Conservation (phyloP, 805 yeast genomes). For the Candida pseudoglaebosa region DNA sequence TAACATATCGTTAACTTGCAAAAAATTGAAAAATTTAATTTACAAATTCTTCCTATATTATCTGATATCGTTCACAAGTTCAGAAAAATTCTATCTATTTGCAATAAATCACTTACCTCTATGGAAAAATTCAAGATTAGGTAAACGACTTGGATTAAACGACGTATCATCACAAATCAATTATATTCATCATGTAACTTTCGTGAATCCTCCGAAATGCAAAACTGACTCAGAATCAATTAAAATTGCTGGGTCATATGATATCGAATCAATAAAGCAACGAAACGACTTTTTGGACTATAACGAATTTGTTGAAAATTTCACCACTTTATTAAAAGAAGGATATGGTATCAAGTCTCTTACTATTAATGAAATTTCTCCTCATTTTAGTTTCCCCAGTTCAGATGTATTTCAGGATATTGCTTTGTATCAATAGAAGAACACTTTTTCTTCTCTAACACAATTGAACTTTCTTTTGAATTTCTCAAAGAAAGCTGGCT, state of each 20-base stretch:
- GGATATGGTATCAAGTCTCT: conserved; percentile 45
- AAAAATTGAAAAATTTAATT: conserved; percentile 31
- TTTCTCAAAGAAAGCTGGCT: background rate
- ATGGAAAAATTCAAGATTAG: conserved; percentile 11
- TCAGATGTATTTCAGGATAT: too few species aligned
- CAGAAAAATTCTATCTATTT: conserved; percentile 31
- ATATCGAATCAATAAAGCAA: conserved; percentile 20
- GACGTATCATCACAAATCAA: conserved; percentile 30
- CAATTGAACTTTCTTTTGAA: too few species aligned
- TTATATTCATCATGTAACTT: conserved; percentile 23
- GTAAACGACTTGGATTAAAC: conserved; percentile 17
- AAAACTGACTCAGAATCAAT: conserved; percentile 18
- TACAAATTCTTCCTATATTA: conserved; percentile 36
- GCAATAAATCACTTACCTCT: conserved; percentile 28
- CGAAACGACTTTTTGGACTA: conserved; percentile 16
- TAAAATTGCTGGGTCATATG: conserved; percentile 35
- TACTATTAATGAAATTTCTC: conserved; percentile 43
- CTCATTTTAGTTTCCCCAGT: conserved; percentile 44
- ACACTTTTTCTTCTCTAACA: too few species aligned
- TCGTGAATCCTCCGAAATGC: conserved; percentile 32
- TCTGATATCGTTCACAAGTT: conserved; percentile 21
- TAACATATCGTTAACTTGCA: conserved; percentile 30
- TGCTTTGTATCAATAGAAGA: too few species aligned
- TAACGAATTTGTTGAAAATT: conserved; percentile 20
- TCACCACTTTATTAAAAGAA: conserved; percentile 36